phyloP scores from a whole-genome alignment of 179 eudicot genomes.

The Beta corolliflora region DNA sequence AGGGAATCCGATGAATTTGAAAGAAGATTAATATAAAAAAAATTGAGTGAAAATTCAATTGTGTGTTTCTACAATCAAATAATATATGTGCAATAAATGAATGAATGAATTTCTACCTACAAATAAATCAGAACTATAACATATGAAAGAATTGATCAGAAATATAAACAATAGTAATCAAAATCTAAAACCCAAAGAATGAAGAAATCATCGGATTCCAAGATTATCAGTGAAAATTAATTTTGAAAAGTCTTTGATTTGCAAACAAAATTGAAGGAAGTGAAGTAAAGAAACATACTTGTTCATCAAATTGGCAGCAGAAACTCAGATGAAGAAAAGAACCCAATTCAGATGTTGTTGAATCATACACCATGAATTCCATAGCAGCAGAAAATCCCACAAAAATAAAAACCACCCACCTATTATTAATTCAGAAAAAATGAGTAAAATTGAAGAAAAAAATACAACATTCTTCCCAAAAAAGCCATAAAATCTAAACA shows the following conservation, averaged over 20 bases:
- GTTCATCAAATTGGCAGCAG: conserved; percentile 37
- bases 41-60: conserved; percentile 12
- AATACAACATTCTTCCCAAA: conserved; percentile 37
- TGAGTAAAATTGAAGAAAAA: conserved; percentile 3
- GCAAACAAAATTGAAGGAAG: conserved; percentile 27
- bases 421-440: neutral
- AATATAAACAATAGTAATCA: neutral
- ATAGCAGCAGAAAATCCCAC: conserved; percentile 17
- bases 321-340: conserved; percentile 37
- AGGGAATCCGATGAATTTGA: conserved; percentile 66
- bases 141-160: conserved; percentile 58
- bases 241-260: conserved; percentile 27
- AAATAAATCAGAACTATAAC: conserved; percentile 20
- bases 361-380: conserved; percentile 2
- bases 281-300: conserved; percentile 40
- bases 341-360: conserved; percentile 23
- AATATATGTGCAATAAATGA: conserved; percentile 49
- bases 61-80: conserved; percentile 31
- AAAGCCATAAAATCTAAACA: conserved; percentile 30
- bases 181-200: conserved; percentile 11
- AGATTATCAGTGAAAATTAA: conserved; percentile 41
- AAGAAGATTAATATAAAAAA: conserved; percentile 7
- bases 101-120: conserved; percentile 27
- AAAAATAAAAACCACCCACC: conserved; percentile 4
- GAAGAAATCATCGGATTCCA: conserved; percentile 69